Percentiles rank a stretch among this genome's conserved stretches.
phyloP scores from a whole-genome alignment of 768 basidiomycete genomes.

The Neoboletus subvelutipes region DNA sequence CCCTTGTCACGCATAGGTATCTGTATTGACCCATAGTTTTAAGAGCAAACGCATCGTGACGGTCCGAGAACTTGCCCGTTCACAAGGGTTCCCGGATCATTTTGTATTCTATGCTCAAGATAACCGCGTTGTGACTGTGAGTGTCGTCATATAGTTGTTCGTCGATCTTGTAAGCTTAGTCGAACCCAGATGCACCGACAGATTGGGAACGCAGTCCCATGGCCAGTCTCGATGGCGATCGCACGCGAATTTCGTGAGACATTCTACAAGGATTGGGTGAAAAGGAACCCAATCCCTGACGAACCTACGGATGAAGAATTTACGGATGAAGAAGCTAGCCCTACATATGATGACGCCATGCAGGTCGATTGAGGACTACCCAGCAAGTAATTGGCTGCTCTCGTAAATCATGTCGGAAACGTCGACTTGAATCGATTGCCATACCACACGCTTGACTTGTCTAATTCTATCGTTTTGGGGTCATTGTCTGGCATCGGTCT shows the following conservation, averaged over 20 bases:
- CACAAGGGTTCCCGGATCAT: conserved; percentile 79
- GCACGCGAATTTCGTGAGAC: conserved; percentile 59
- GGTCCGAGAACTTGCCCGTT: conserved; percentile 73
- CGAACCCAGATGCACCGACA: conserved; percentile 67
- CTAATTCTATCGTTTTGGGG: not conserved
- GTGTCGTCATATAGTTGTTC: conserved; percentile 21
- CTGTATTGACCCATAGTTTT: not conserved
- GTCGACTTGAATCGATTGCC: not conserved
- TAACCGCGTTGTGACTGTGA: conserved; percentile 58
- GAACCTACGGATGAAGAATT: conserved; percentile 34
- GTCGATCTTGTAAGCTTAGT: not conserved
- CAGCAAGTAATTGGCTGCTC: not conserved
- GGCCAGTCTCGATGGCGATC: conserved; percentile 61
- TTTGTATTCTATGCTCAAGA: conserved; percentile 59
- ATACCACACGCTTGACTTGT: no score
- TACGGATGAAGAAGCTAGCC: not conserved
- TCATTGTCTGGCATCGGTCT: not conserved
- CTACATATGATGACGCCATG: conserved; percentile 21
- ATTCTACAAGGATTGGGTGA: conserved; percentile 52
- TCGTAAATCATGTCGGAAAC: not conserved
- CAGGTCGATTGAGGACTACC: conserved; percentile 29
- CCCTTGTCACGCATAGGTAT: not conserved
- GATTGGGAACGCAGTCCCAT: conserved; percentile 79
- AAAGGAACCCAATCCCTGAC: conserved; percentile 20
- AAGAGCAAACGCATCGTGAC: conserved; percentile 72